Evolutionary conservation across 306 rosid genomes (phyloP), one percentile per base, ranked within the genome.

Genomic region (Quillaja saponaria): DNA sequence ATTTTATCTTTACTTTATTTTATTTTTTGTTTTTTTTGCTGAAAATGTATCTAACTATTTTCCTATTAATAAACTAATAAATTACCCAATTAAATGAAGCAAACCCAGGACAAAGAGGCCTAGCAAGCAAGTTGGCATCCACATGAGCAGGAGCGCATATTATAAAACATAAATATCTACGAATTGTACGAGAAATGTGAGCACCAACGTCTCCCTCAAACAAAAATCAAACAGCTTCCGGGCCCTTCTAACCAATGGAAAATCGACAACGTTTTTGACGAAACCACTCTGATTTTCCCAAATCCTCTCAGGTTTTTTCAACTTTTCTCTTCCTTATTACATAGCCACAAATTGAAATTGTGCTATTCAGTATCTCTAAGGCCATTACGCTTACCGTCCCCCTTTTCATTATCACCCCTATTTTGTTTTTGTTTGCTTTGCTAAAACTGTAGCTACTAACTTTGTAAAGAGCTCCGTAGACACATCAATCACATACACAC

Each of bases 201-300:
- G 42, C 31, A 7, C 4, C 5, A 6, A 13, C 0, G 68, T 62
- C 48, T n/a, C n/a, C n/a, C 34, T 72, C 28, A 55, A 18, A 34
- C 34, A 56, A 39, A 39, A 55, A n/a, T n/a, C n/a, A n/a, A n/a
- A 49, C 34, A 48, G 66, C 47, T 34, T 12, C 3, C 7, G 52
- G 64, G 71, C 31, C 12, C 10, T 5, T 9, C 6, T 11, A 12
- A 19, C 94, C 87, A 91, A 91, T 87, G 5, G n/a, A 0, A 63
- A 41, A 0, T 58, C 59, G 95, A 91, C 97, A 91, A 65, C 91
- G 72, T 41, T 34, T 59, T 49, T 38, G 74, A 48, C 15, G 63
- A 87, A 87, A 80, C 96, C 77, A 58, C 72, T 0, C 66, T 19
- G 81, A 74, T 81, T 76, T 49, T 0, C 18, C 64, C 81, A 28